These are phyloP conservation scores for Brassica carinata DNA, from an alignment of 345 rosid species.

Conservation along the genomic window DNA sequence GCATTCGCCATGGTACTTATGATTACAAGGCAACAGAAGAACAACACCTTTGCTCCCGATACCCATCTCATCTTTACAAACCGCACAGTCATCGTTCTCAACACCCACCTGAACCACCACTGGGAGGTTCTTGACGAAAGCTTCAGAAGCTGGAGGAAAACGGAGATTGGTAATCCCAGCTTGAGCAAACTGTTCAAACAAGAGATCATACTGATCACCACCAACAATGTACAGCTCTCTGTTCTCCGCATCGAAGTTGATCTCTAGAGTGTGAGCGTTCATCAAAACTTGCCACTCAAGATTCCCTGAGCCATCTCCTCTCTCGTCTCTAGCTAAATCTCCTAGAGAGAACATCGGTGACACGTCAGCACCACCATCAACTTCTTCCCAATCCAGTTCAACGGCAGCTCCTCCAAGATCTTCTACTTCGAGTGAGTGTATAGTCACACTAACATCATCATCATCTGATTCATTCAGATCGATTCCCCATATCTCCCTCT, in stretches of 20 bases:
- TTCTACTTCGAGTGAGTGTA: slow-evolving; percentile 69
- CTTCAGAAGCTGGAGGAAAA: slow-evolving; percentile 67
- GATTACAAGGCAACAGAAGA: slow-evolving; percentile 74
- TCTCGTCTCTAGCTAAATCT: slow-evolving; percentile 51
- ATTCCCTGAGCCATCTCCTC: slow-evolving; percentile 45
- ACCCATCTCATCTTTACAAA: slow-evolving; percentile 83
- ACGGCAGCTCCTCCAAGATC: slow-evolving; percentile 61
- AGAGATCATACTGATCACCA: slow-evolving; percentile 56
- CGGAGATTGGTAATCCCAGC: slow-evolving; percentile 53
- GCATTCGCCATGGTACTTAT: slow-evolving; percentile 82
- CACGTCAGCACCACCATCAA: slow-evolving; percentile 57
- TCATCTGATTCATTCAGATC: slow-evolving; percentile 56
- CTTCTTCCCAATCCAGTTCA: slow-evolving; percentile 96
- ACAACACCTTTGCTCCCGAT: slow-evolving; percentile 57
- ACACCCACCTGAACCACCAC: slow-evolving; percentile 46
- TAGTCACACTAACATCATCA: slow-evolving; percentile 55
- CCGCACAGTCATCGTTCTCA: slow-evolving; percentile 37
- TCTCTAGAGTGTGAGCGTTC: slow-evolving; percentile 60
- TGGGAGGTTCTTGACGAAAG: slow-evolving; percentile 64
- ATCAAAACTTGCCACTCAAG: slow-evolving; percentile 82
- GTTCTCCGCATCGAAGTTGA: slow-evolving; percentile 49
- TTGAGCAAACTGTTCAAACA: slow-evolving; percentile 79
- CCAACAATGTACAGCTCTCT: slow-evolving; percentile 43
- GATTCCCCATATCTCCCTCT: slow-evolving; percentile 39
- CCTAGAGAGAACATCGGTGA: slow-evolving; percentile 56